Conservation (phyloP, 2,329 filamentous ascomycete genomes). For the Scortechinia acanthostroma region DNA sequence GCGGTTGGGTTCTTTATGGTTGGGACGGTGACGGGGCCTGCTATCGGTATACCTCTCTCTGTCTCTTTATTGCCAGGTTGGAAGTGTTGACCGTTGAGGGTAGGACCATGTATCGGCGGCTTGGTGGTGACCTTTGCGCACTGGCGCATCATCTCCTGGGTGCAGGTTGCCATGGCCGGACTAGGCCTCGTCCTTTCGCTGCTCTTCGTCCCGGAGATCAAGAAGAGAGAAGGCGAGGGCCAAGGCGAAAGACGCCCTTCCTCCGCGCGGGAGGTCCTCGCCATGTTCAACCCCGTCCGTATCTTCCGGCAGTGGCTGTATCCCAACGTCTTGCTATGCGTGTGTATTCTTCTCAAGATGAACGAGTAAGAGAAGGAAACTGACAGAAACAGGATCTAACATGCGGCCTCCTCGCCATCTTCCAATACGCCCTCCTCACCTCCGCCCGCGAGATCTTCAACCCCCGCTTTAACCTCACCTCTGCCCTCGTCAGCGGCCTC, state of each 20-base stretch:
- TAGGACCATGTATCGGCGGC: conserved; percentile 17
- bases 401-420: conserved; percentile 32
- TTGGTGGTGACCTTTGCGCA: conserved; percentile 17
- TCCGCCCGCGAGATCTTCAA: conserved; percentile 70
- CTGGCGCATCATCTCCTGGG: conserved; percentile 20
- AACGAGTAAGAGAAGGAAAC: too few species aligned
- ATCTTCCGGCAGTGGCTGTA: conserved; percentile 12
- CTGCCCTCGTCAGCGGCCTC: conserved; percentile 60
- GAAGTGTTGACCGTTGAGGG: not conserved
- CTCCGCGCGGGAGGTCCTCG: conserved; percentile 3
- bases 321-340: conserved; percentile 14
- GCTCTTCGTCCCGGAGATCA: conserved; percentile 11
- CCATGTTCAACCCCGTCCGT: conserved; percentile 11
- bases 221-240: not conserved
- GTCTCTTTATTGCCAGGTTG: not conserved
- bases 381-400: conserved; percentile 23
- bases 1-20: conserved; percentile 31
- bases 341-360: conserved; percentile 5
- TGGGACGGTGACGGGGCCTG: conserved; percentile 29
- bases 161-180: conserved; percentile 18
- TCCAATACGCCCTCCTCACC: conserved; percentile 53
- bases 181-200: conserved; percentile 15
- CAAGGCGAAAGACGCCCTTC: conserved; percentile 1
- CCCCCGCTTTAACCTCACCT: conserved; percentile 62
- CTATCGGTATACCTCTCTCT: conserved; percentile 19